Conservation (phyloP, 768 basidiomycete genomes). For the Suillus ampliporus region DNA sequence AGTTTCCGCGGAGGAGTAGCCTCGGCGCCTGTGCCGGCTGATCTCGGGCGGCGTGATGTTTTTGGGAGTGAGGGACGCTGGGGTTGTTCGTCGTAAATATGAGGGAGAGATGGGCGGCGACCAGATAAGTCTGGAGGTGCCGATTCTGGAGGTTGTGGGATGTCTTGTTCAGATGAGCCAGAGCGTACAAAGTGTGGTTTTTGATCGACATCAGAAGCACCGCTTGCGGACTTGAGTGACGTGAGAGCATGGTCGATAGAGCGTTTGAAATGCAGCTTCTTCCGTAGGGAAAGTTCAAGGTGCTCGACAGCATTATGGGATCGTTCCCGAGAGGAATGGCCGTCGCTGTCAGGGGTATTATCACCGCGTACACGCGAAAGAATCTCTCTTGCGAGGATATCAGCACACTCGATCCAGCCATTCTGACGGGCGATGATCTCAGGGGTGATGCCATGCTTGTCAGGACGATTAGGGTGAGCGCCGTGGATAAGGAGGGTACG, state of each 20-base stretch:
- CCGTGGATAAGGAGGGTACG: conserved; percentile 83
- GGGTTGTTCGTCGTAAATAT: conserved; percentile 46
- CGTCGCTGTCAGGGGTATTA: conserved; percentile 27
- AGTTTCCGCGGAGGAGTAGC: conserved; percentile 50
- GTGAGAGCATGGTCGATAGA: conserved; percentile 78
- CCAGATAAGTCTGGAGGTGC: conserved; percentile 37
- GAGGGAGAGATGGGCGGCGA: conserved; percentile 77
- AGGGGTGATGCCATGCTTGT: conserved; percentile 93
- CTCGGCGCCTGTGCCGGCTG: conserved; percentile 73
- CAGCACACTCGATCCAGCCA: conserved; percentile 80
- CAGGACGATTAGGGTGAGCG: conserved; percentile 78
- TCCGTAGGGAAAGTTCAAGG: conserved; percentile 40
- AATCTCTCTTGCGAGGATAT: conserved; percentile 66
- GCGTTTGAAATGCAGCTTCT: conserved; percentile 72
- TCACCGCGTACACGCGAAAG: conserved; percentile 61
- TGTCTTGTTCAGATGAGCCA: conserved; percentile 21
- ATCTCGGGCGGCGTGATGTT: conserved; percentile 64
- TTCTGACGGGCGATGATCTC: conserved; percentile 82
- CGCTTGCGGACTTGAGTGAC: conserved; percentile 45
- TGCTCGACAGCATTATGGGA: conserved; percentile 36
- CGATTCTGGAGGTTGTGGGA: conserved; percentile 10
- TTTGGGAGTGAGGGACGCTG: conserved; percentile 35
- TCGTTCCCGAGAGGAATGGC: conserved; percentile 20
- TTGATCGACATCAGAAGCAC: conserved; percentile 34
- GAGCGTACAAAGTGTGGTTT: conserved; percentile 21